These are phyloP conservation scores for Spathaspora sp. DNA, from an alignment of 1,139 yeast genomes.

Conservation along the genomic window DNA sequence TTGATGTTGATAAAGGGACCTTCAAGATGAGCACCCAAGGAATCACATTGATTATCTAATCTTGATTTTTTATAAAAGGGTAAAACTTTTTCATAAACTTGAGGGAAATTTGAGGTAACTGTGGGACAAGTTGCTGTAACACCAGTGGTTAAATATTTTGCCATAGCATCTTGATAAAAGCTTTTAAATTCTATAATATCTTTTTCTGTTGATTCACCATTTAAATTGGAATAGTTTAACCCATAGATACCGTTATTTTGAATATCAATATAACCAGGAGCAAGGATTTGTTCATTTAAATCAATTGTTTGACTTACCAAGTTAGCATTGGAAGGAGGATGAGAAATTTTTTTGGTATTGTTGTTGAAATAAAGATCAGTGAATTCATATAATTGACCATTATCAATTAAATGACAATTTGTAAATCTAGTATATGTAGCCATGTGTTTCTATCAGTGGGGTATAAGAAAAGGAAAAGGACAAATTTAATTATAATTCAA, in stretches of 20 bases:
- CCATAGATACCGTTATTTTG: constrained; percentile 67
- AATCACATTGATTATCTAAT: constrained; percentile 42
- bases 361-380: constrained; percentile 50
- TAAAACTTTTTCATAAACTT: constrained; percentile 51
- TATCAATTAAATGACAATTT: constrained; percentile 53
- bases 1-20: constrained; percentile 59
- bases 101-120: constrained; percentile 54
- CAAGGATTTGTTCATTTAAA: constrained; percentile 46
- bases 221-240: constrained; percentile 50
- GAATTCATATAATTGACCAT: constrained; percentile 40
- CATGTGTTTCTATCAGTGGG: background rate
- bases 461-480: background rate
- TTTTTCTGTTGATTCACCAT: constrained; percentile 31
- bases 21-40: constrained; percentile 64
- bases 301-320: constrained; percentile 33
- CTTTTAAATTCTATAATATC: constrained; percentile 32
- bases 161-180: constrained; percentile 47
- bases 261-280: constrained; percentile 63
- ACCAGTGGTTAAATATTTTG: constrained; percentile 51
- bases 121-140: constrained; percentile 64
- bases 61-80: constrained; percentile 45
- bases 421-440: constrained; percentile 31
- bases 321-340: constrained; percentile 15
- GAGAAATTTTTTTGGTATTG: constrained; percentile 43
- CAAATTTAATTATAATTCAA: background rate